Conservation (phyloP, 495 filamentous ascomycete species). For the Neurospora tetrasperma region DNA sequence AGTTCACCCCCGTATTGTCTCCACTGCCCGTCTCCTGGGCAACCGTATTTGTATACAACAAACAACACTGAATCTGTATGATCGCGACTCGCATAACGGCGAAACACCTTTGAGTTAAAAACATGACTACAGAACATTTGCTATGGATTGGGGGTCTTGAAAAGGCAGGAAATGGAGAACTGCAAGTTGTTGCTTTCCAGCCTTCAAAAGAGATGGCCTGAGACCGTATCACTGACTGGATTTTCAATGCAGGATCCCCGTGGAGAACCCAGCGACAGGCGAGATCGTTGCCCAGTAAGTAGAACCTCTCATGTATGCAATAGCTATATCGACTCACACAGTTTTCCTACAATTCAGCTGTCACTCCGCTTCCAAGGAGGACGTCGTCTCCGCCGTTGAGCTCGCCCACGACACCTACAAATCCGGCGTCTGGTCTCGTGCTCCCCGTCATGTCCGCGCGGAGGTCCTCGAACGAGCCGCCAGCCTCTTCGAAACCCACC, state of each 20-base stretch:
- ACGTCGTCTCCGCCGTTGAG: conserved; percentile 36
- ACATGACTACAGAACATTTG: background rate
- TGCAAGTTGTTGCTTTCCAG: conserved; percentile 11
- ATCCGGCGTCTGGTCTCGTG: conserved; percentile 47
- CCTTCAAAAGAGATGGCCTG: background rate
- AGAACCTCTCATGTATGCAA: background rate
- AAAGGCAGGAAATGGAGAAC: conserved; percentile 13
- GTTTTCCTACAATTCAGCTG: conserved; percentile 26
- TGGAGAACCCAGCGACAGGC: conserved; percentile 28
- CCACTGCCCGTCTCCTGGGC: background rate
- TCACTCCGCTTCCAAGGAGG: conserved; percentile 39
- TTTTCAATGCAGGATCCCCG: conserved; percentile 16
- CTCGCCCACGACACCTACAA: conserved; percentile 39
- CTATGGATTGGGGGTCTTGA: conserved; percentile 26
- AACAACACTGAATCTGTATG: background rate
- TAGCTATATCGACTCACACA: conserved; percentile 3
- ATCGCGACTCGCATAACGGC: background rate
- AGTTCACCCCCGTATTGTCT: background rate
- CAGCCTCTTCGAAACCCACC: conserved; percentile 33
- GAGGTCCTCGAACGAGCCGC: conserved; percentile 48
- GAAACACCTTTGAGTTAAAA: background rate
- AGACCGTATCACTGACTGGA: background rate
- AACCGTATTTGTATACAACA: background rate
- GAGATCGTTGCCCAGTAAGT: conserved; percentile 26
- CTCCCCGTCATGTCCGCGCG: conserved; percentile 42